Evolutionary conservation across 1,139 yeast species (phyloP).

Genomic region (Sugiyamaella castrensis): DNA sequence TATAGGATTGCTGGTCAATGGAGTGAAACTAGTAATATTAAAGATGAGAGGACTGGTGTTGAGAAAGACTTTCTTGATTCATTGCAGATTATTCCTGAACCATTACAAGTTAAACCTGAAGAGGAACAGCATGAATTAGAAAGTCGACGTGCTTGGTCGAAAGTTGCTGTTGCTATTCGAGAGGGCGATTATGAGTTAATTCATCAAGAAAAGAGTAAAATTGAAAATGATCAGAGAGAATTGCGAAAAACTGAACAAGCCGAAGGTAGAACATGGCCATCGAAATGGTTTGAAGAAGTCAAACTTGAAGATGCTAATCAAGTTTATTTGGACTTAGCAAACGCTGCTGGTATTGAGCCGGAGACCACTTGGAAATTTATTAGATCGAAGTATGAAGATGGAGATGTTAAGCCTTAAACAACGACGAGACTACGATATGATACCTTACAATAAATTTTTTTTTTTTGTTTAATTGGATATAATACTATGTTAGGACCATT

Average conservation of each 20-base stretch:
- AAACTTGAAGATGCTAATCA: conserved; percentile 25
- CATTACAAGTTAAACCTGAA: conserved; percentile 69
- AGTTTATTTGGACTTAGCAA: conserved; percentile 21
- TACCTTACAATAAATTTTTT: too few species aligned
- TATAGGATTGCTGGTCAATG: conserved; percentile 88
- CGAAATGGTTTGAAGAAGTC: conserved; percentile 62
- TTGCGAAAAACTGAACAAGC: conserved; percentile 68
- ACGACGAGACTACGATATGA: too few species aligned
- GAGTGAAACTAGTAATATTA: conserved; percentile 67
- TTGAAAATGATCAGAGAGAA: conserved; percentile 83
- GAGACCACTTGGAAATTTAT: conserved; percentile 34
- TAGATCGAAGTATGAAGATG: conserved; percentile 26
- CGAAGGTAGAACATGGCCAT: conserved; percentile 61
- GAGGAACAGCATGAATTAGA: conserved; percentile 75
- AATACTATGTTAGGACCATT: too few species aligned
- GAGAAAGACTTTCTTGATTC: conserved; percentile 72
- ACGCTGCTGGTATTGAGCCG: conserved; percentile 24
- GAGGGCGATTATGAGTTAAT: conserved; percentile 71
- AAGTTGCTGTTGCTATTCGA: conserved; percentile 84
- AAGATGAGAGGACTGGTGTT: conserved; percentile 35
- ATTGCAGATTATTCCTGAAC: conserved; percentile 47
- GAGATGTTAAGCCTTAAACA: conserved; percentile 29
- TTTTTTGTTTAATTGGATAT: too few species aligned
- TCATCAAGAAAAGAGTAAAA: conserved; percentile 65
- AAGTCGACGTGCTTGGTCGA: conserved; percentile 78